phyloP scores from a whole-genome alignment of 2,329 filamentous ascomycete genomes.

The Calonectria pseudoreteaudii region DNA sequence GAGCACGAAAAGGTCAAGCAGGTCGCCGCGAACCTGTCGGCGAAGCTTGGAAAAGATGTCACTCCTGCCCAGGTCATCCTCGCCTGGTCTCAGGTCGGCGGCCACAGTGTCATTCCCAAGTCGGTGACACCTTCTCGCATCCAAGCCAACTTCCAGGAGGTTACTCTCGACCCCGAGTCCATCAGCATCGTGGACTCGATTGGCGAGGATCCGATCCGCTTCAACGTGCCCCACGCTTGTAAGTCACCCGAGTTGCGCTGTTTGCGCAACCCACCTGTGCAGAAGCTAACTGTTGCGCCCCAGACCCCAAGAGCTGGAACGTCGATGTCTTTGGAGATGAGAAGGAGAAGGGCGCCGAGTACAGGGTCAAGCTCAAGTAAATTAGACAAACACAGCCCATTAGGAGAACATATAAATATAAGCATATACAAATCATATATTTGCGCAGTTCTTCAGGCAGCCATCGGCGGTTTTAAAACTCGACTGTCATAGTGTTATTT shows the following conservation, averaged over 20 bases:
- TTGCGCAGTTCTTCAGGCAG: slow-evolving; percentile 6
- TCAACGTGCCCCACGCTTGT: background rate
- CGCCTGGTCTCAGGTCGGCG: slow-evolving; percentile 69
- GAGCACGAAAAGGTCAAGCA: slow-evolving; percentile 67
- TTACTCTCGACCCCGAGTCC: slow-evolving; percentile 69
- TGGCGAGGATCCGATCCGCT: background rate
- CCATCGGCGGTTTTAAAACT: background rate
- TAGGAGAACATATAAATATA: background rate
- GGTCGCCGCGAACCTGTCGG: slow-evolving; percentile 61
- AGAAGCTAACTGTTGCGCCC: background rate
- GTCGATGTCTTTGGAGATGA: background rate
- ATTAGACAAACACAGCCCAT: too few relatives aligned
- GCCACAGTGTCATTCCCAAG: slow-evolving; percentile 81
- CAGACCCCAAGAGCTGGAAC: background rate
- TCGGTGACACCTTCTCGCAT: slow-evolving; percentile 77
- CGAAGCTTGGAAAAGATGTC: slow-evolving; percentile 49
- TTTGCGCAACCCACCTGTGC: background rate
- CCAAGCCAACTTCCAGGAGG: slow-evolving; percentile 75
- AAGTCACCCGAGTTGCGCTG: background rate
- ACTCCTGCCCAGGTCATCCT: slow-evolving; percentile 61
- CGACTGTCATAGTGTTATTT: too few relatives aligned
- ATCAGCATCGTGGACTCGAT: slow-evolving; percentile 46
- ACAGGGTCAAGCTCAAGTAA: background rate
- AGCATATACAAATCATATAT: background rate
- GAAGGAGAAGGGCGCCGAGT: background rate